Evolutionary conservation across 1,139 yeast species (phyloP), one percentile per base, ranked within the genome.

Genomic region (Geotrichum fermentans): DNA sequence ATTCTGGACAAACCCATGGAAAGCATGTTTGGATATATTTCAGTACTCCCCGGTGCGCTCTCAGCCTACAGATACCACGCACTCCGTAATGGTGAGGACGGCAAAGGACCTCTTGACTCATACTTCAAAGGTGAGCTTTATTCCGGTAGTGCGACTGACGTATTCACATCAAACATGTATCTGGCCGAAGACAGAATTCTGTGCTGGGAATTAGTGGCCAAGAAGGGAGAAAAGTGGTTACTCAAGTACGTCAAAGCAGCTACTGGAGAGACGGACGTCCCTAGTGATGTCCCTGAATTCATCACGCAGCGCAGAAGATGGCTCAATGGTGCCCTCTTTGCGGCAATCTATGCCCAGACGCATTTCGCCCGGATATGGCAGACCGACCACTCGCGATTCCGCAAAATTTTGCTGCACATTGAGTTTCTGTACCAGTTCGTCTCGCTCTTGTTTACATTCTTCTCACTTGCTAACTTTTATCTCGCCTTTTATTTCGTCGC

Each of bases 251-350:
- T 92, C 47, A 84, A 86, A 61, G 86, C 81, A 67, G 97, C 97
- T 1, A 83, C 86, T 24, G 98, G 97, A 58, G 97, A 90, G 64
- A 92, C 98, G 0, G 98, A 92, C 75, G 97, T 92, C 43, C 98
- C 98, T 2, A 97, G 90, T 63, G 73, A 81, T 4, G 74, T 90
- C 41, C 79, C 97, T 0, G 98, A 92, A 65, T 90, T 92, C 63
- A 80, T 92, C 52, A 82, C 95, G 14, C 98, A 92, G 69, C 81
- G 98, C 72, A 80, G 98, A 71, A 81, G 98, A 71, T 92, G 98
- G 98, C 79, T 92, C 49, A 92, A 92, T 66, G 98, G 98, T 70
- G 96, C 98, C 0, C 80, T 90, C 62, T 92, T 92, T 70, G 97
- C 98, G 1, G 97, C 97, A 0, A 71, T 92, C 52, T 92, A 84